These are phyloP conservation scores for Cucurbitaria berberidis DNA, from an alignment of 2,329 filamentous ascomycete species.

Conservation along the genomic window DNA sequence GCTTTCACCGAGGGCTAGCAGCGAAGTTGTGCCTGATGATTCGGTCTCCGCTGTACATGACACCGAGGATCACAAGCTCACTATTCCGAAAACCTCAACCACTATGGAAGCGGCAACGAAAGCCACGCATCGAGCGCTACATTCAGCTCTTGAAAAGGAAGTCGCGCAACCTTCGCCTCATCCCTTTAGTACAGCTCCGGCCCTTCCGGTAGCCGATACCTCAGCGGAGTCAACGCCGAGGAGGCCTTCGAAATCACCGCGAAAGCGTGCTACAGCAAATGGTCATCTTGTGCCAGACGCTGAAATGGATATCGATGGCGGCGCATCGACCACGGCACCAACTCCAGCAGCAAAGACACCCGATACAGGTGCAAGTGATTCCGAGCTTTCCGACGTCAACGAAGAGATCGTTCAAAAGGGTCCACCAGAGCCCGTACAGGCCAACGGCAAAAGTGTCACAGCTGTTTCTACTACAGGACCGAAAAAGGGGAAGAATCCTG, in stretches of 20 bases:
- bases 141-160: slow-evolving; percentile 19
- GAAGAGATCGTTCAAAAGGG: slow-evolving; percentile 47
- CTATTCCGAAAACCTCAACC: slow-evolving; percentile 1
- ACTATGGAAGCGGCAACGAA: slow-evolving; percentile 14
- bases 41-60: slow-evolving; percentile 30
- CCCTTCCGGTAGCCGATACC: slow-evolving; percentile 30
- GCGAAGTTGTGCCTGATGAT: slow-evolving; percentile 33
- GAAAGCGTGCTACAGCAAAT: slow-evolving; percentile 35
- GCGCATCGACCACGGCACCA: slow-evolving; percentile 33
- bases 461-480: slow-evolving; percentile 17
- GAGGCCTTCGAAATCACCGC: slow-evolving; percentile 41
- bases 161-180: slow-evolving; percentile 22
- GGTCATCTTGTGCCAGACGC: slow-evolving; percentile 19
- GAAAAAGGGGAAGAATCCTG: slow-evolving; percentile 38
- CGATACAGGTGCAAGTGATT: slow-evolving; percentile 40
- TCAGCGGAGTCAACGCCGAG: slow-evolving; percentile 34
- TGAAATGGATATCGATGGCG: slow-evolving; percentile 30
- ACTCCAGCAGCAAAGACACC: slow-evolving; percentile 38
- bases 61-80: slow-evolving; percentile 19
- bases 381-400: slow-evolving; percentile 47
- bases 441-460: slow-evolving; percentile 30
- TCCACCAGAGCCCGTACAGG: slow-evolving; percentile 36
- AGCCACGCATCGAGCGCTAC: slow-evolving; percentile 28
- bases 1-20: slow-evolving; percentile 32
- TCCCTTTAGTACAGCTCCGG: slow-evolving; percentile 38